Evolutionary conservation across 441 rosid genomes (phyloP), one percentile per base, ranked within the genome.

Genomic region (Adansonia gregorii): DNA sequence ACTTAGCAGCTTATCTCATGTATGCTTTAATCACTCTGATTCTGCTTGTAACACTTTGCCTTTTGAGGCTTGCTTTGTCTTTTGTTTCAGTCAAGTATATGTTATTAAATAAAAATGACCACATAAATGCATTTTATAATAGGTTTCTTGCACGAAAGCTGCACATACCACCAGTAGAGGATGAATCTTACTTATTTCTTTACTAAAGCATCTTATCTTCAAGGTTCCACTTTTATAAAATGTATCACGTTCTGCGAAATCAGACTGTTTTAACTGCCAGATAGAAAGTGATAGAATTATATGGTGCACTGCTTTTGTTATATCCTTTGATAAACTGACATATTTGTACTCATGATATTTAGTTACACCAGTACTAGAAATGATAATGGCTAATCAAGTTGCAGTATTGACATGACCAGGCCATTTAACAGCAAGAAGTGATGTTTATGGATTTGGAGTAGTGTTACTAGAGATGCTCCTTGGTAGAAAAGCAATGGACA

Each of bases 381-480:
- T 22, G 55, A 49, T 68, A 43, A 31, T 43, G 19, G 76, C 58
- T 68, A 72, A 78, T 79, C 63, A 66, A 78, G 58, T 67, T 59
- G 31, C 66, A 58, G 67, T 43, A 20, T 71, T 60, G 72, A 59
- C 79, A 20, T 77, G 78, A 76, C 67, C 86, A 93, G 98, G 99
- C 66, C 99, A 94, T 78, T 89, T 95, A 78, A 95, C 99, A 3
- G 93, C 99, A 7, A 83, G 97, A 69, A 95, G 99, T 84, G 99
- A 94, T 91, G 93, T 94, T 76, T 95, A 94, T 78, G 99, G 98
- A 65, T 95, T 91, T 41, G 99, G 99, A 67, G 98, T 94, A 64
- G 97, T 95, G 82, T 85, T 94, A 35, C 95, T 95, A 3, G 99
- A 95, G 90, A 86, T 94, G 93, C 99, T 95, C 27, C 91, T 95